Percentiles rank a stretch among this genome's conserved stretches.
Conservation (phyloP, 2,329 filamentous ascomycete species). For the Verticillium alfalfae region DNA sequence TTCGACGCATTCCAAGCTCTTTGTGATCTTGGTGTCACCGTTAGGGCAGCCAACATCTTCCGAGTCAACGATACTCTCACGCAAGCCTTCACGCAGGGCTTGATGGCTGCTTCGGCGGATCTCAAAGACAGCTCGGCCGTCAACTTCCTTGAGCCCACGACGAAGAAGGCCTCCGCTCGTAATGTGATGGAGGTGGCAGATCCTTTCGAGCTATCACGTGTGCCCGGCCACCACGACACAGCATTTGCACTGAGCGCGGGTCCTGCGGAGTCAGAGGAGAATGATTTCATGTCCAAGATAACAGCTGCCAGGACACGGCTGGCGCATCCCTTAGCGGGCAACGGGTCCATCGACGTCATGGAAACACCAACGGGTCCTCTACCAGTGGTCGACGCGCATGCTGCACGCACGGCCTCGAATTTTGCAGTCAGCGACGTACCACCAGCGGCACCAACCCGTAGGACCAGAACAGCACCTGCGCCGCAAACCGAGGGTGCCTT, state of each 20-base stretch:
- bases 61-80: conserved; percentile 56
- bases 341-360: conserved; percentile 45
- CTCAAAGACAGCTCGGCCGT: conserved; percentile 27
- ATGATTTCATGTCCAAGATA: conserved; percentile 52
- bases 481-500: conserved; percentile 43
- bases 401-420: conserved; percentile 18
- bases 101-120: conserved; percentile 21
- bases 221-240: conserved; percentile 32
- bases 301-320: conserved; percentile 44
- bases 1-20: conserved; percentile 93
- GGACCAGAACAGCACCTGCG: conserved; percentile 39
- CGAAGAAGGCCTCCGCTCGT: conserved; percentile 35
- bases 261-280: conserved; percentile 36
- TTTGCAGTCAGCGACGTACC: conserved; percentile 29
- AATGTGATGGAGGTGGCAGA: conserved; percentile 32
- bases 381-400: conserved; percentile 28
- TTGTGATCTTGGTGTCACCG: conserved; percentile 78
- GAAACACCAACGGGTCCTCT: conserved; percentile 57
- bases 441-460: conserved; percentile 46
- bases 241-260: conserved; percentile 32
- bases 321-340: conserved; percentile 26
- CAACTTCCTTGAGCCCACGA: conserved; percentile 30
- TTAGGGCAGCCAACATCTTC: conserved; percentile 84
- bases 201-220: conserved; percentile 44
- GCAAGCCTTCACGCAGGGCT: conserved; percentile 38